Percentiles rank a stretch among this genome's conserved stretches.
Conservation (phyloP, 2,329 filamentous ascomycete genomes). For the Pestalotiopsis sp. region DNA sequence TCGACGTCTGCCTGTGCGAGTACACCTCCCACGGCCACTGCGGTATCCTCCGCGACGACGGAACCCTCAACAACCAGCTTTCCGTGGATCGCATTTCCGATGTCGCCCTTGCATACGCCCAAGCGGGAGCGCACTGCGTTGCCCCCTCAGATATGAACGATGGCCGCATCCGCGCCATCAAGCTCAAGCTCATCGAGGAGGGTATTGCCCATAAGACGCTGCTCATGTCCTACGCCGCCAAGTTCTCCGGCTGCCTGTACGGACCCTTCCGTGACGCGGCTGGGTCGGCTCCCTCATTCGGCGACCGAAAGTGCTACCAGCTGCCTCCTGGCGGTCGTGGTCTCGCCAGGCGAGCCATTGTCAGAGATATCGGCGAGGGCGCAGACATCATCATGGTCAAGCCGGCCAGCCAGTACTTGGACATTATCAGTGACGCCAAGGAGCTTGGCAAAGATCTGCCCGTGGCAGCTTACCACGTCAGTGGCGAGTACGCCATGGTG, state of each 20-base stretch:
- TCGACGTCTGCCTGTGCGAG: constrained; percentile 96
- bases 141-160: constrained; percentile 99
- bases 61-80: constrained; percentile 86
- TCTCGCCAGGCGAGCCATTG: constrained; percentile 85
- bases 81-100: constrained; percentile 94
- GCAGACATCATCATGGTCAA: constrained; percentile 99
- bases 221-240: constrained; percentile 97
- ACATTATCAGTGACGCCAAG: constrained; percentile 97
- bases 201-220: constrained; percentile 89
- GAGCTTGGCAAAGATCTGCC: constrained; percentile 90
- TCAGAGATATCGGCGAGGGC: constrained; percentile 86
- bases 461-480: constrained; percentile 94
- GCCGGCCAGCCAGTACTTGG: constrained; percentile 90
- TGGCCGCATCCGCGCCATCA: constrained; percentile 94
- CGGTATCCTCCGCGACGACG: constrained; percentile 91
- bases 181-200: constrained; percentile 94
- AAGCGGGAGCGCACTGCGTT: constrained; percentile 93
- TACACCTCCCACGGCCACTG: constrained; percentile 98
- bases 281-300: constrained; percentile 86
- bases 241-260: constrained; percentile 95
- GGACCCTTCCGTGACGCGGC: constrained; percentile 97
- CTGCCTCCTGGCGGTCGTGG: constrained; percentile 89
- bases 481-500: constrained; percentile 97
- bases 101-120: constrained; percentile 97
- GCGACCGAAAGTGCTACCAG: constrained; percentile 96